Conservation (phyloP, 768 basidiomycete species). For the Agrocybe praecox region DNA sequence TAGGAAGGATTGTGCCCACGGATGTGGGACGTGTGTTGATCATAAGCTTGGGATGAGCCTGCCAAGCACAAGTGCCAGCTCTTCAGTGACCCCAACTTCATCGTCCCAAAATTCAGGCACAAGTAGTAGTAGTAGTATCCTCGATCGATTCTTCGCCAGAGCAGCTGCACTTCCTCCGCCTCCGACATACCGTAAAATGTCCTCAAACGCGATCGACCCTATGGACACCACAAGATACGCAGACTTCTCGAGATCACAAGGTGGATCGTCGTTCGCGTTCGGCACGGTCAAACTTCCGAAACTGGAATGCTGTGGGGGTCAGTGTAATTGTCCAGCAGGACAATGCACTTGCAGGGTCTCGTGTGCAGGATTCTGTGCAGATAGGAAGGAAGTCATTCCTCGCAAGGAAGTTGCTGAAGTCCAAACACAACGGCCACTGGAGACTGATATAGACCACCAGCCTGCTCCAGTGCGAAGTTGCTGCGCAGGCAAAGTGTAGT, state of each 20-base stretch:
- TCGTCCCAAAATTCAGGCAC: slow-evolving; percentile 1
- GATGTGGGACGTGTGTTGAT: slow-evolving; percentile 69
- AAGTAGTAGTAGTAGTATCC: too few relatives aligned
- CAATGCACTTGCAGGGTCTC: slow-evolving; percentile 57
- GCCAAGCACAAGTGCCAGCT: slow-evolving; percentile 24
- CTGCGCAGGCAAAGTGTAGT: slow-evolving; percentile 25
- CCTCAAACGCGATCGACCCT: slow-evolving; percentile 46
- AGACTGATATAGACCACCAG: slow-evolving; percentile 2
- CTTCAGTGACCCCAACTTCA: background rate
- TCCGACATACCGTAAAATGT: slow-evolving; percentile 42
- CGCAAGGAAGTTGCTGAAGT: background rate
- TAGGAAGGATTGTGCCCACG: slow-evolving; percentile 49
- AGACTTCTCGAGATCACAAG: slow-evolving; percentile 20
- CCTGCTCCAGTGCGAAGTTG: slow-evolving; percentile 23
- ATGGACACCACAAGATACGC: slow-evolving; percentile 46
- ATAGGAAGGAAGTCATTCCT: slow-evolving; percentile 12
- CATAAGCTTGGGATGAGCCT: slow-evolving; percentile 45
- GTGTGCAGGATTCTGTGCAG: slow-evolving; percentile 57
- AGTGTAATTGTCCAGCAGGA: slow-evolving; percentile 57
- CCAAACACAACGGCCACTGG: background rate
- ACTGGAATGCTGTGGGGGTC: slow-evolving; percentile 67
- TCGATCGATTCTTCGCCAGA: slow-evolving; percentile 68
- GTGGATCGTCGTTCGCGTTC: slow-evolving; percentile 36
- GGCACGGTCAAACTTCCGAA: slow-evolving; percentile 61
- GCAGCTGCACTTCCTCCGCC: slow-evolving; percentile 72